Evolutionary conservation across 2,329 filamentous ascomycete species (phyloP).

Genomic region (Triangularia setosa): DNA sequence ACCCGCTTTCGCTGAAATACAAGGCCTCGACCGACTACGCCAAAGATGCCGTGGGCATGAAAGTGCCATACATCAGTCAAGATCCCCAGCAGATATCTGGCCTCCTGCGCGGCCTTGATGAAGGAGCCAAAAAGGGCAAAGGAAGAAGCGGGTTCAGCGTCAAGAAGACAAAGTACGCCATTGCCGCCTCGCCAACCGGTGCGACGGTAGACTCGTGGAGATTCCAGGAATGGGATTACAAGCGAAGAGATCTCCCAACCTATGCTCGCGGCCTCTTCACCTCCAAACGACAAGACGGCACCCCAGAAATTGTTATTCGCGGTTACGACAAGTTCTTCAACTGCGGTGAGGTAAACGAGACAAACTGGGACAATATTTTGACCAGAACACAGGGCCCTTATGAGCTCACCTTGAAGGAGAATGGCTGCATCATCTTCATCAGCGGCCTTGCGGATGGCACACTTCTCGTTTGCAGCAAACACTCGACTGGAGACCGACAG

Average conservation of each 20-base stretch:
- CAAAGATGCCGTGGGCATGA: conserved; percentile 34
- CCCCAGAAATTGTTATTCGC: conserved; percentile 74
- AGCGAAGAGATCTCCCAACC: conserved; percentile 76
- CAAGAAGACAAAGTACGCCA: conserved; percentile 74
- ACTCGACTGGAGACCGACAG: conserved; percentile 79
- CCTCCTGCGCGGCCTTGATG: conserved; percentile 63
- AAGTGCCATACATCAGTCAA: conserved; percentile 63
- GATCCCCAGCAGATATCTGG: conserved; percentile 62
- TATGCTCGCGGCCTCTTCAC: conserved; percentile 95
- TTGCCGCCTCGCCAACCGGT: conserved; percentile 58
- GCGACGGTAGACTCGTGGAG: conserved; percentile 85
- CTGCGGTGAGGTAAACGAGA: conserved; percentile 73
- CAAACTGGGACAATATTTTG: conserved; percentile 77
- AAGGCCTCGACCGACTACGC: conserved; percentile 26
- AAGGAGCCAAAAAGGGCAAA: conserved; percentile 42
- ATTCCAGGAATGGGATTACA: conserved; percentile 95
- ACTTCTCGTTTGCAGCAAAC: conserved; percentile 96
- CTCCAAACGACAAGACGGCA: conserved; percentile 59
- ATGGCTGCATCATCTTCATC: conserved; percentile 99
- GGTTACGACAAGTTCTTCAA: conserved; percentile 99
- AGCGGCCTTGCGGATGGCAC: conserved; percentile 85
- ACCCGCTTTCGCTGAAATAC: conserved; percentile 19
- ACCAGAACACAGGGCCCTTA: conserved; percentile 78
- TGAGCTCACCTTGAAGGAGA: conserved; percentile 95
- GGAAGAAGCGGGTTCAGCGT: conserved; percentile 63